phyloP scores from a whole-genome alignment of 495 filamentous ascomycete species.

The Hyaloscypha finlandica region DNA sequence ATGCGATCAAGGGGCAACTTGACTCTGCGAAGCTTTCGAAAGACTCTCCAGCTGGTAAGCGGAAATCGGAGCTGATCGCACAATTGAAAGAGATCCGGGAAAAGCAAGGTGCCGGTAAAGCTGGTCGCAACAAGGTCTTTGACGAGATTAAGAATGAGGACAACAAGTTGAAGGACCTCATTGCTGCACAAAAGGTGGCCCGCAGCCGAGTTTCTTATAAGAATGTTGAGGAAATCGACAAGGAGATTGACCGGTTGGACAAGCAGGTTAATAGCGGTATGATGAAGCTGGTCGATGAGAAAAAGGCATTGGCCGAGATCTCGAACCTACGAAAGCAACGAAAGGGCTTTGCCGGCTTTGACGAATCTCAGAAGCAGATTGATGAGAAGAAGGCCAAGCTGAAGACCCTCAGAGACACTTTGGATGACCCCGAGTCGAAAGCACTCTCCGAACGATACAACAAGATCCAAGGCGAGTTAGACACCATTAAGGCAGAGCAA shows the following conservation, averaged over 20 bases:
- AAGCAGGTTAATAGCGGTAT: conserved; percentile 80
- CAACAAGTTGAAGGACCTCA: conserved; percentile 58
- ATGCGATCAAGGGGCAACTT: conserved; percentile 79
- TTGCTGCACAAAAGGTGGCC: conserved; percentile 82
- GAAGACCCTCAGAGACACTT: conserved; percentile 75
- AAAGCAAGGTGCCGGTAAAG: conserved; percentile 84
- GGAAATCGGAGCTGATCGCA: conserved; percentile 76
- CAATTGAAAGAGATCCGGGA: conserved; percentile 72
- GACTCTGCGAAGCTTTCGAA: conserved; percentile 68
- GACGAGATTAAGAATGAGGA: conserved; percentile 89
- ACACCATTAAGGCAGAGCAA: conserved; percentile 85
- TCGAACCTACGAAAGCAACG: conserved; percentile 80
- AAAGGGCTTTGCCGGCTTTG: conserved; percentile 85
- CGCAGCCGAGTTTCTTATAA: conserved; percentile 77
- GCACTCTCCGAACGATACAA: conserved; percentile 82
- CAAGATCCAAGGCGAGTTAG: conserved; percentile 80
- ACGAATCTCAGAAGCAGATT: conserved; percentile 80
- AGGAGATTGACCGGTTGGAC: conserved; percentile 75
- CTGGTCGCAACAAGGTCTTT: conserved; percentile 67
- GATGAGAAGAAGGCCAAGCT: conserved; percentile 83
- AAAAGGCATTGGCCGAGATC: conserved; percentile 84
- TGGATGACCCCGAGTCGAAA: conserved; percentile 92
- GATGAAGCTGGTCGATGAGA: conserved; percentile 95
- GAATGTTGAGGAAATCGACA: conserved; percentile 83
- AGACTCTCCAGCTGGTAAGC: conserved; percentile 70